A percentile compares a stretch with the other conserved stretches of the same genome.
These are phyloP conservation scores for Neofusicoccum laricinum DNA, from an alignment of 2,329 filamentous ascomycete species.

Conservation along the genomic window DNA sequence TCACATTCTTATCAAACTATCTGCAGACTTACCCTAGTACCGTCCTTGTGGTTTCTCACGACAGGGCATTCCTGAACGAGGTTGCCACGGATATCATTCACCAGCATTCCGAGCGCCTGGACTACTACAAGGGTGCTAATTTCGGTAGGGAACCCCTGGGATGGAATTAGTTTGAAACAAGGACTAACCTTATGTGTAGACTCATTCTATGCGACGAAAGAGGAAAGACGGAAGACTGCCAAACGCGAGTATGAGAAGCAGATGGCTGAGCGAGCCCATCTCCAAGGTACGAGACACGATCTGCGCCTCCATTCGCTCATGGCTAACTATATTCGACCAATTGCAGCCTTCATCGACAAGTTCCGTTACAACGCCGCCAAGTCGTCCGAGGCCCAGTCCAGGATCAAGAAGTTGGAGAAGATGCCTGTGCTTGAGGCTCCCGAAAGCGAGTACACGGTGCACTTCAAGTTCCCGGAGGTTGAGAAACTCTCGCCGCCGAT, in stretches of 20 bases:
- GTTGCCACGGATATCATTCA: constrained; percentile 99
- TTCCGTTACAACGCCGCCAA: constrained; percentile 99
- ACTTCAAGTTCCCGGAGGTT: constrained; percentile 96
- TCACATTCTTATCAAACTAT: constrained; percentile 95
- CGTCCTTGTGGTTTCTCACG: constrained; percentile 94
- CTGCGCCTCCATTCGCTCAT: neutral
- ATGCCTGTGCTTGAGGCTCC: constrained; percentile 91
- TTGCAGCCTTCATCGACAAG: constrained; percentile 88
- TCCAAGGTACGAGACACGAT: constrained; percentile 58
- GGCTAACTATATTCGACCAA: constrained; percentile 1
- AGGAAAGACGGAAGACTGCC: constrained; percentile 93
- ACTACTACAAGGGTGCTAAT: constrained; percentile 98
- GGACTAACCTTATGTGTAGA: constrained; percentile 46
- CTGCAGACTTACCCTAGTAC: constrained; percentile 93
- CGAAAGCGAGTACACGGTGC: constrained; percentile 90
- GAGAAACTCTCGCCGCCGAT: constrained; percentile 97
- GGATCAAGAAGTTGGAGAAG: constrained; percentile 97
- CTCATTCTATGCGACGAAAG: constrained; percentile 94
- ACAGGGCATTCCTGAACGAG: constrained; percentile 98
- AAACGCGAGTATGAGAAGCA: constrained; percentile 99
- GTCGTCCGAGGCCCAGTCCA: constrained; percentile 94
- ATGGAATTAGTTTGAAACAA: neutral
- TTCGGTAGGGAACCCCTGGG: constrained; percentile 53
- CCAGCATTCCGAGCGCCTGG: constrained; percentile 92
- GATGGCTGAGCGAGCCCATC: constrained; percentile 86